Conservation (phyloP, 1,139 yeast genomes). For the Suhomyces bokatorum region DNA sequence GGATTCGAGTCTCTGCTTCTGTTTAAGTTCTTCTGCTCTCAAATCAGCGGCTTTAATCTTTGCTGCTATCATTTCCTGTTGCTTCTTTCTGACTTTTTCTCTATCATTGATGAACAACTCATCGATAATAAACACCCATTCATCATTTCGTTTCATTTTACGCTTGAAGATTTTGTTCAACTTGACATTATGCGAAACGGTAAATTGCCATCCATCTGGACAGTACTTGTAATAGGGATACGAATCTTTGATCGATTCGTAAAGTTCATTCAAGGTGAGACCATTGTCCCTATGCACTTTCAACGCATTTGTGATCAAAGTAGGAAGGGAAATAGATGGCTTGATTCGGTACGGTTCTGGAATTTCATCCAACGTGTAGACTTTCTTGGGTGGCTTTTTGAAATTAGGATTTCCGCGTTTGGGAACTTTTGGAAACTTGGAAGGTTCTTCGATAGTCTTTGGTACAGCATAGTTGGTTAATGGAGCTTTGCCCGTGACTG, state of each 20-base stretch:
- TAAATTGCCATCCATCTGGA: conserved; percentile 97
- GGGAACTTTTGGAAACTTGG: conserved; percentile 50
- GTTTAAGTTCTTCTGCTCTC: conserved; percentile 53
- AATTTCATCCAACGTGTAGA: conserved; percentile 71
- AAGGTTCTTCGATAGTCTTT: conserved; percentile 34
- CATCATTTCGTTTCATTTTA: conserved; percentile 74
- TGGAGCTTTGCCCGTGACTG: conserved; percentile 25
- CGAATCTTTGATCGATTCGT: conserved; percentile 79
- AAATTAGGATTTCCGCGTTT: conserved; percentile 30
- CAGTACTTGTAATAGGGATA: conserved; percentile 92
- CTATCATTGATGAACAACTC: conserved; percentile 79
- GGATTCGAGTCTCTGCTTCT: conserved; percentile 37
- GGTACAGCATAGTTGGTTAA: conserved; percentile 35
- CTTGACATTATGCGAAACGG: conserved; percentile 85
- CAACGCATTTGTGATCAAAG: conserved; percentile 76
- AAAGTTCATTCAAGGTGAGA: conserved; percentile 80
- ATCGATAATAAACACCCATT: conserved; percentile 93
- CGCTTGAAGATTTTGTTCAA: conserved; percentile 82
- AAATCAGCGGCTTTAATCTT: conserved; percentile 58
- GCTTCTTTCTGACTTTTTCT: conserved; percentile 72
- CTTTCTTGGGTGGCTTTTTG: conserved; percentile 53
- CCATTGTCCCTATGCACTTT: conserved; percentile 68
- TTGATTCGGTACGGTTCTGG: conserved; percentile 84
- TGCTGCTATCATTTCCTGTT: conserved; percentile 60
- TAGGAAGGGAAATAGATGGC: conserved; percentile 79